Evolutionary conservation across 495 filamentous ascomycete genomes (phyloP).

Genomic region (Tuber brumale): DNA sequence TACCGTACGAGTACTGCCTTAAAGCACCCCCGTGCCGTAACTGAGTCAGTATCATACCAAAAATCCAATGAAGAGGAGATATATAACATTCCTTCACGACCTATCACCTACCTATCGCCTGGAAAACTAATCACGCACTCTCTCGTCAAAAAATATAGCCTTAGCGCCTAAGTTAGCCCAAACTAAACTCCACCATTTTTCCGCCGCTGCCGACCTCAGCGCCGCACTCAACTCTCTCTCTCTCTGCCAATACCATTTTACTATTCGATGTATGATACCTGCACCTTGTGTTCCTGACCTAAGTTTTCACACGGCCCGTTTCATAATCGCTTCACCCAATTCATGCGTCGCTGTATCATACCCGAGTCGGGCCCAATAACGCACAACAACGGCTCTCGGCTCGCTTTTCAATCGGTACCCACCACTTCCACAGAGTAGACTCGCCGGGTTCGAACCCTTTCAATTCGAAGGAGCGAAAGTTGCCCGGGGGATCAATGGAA

Average conservation of each 20-base stretch:
- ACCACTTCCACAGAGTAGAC: background rate
- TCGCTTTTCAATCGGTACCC: background rate
- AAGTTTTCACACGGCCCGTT: background rate
- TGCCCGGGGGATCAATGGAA: background rate
- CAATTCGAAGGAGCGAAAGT: background rate
- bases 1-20: too few relatives aligned
- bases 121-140: background rate
- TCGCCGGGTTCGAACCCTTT: background rate
- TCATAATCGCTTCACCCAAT: background rate
- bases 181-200: background rate
- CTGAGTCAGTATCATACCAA: background rate
- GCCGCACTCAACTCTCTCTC: background rate
- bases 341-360: background rate
- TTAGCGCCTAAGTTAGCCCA: background rate
- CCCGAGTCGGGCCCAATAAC: background rate
- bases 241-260: background rate
- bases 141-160: background rate
- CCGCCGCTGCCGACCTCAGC: background rate
- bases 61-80: background rate
- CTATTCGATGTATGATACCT: background rate
- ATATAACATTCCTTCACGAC: background rate
- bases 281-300: background rate
- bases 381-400: background rate
- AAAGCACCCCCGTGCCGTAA: background rate
- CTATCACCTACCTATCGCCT: background rate